Percentiles rank a stretch among this genome's conserved stretches.
phyloP scores from a whole-genome alignment of 179 eudicot species.

The Gypsophila paniculata region DNA sequence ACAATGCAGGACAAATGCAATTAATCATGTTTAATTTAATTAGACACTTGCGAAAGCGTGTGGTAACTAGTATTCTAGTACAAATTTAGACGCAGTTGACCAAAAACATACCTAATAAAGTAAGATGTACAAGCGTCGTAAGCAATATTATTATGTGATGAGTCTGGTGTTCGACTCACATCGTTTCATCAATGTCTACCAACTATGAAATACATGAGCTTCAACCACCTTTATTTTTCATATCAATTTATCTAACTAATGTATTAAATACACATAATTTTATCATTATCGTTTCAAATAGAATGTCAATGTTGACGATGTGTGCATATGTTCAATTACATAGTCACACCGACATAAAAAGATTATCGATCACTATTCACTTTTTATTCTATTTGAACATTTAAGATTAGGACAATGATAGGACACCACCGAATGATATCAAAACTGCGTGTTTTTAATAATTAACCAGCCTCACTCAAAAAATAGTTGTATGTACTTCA shows the following conservation, averaged over 20 bases:
- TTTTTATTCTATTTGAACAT: too few species aligned
- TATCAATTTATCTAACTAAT: background rate
- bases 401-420: too few species aligned
- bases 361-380: too few species aligned
- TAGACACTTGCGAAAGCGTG: background rate
- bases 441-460: too few species aligned
- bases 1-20: background rate
- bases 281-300: background rate
- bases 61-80: background rate
- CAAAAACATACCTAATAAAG: too few species aligned
- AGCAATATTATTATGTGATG: background rate
- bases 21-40: background rate
- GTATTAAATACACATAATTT: background rate
- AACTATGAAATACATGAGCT: too few species aligned
- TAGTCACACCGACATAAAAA: background rate
- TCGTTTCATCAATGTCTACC: constrained; percentile 4
- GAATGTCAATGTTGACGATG: background rate
- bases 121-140: background rate
- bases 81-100: too few species aligned
- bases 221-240: background rate
- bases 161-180: constrained; percentile 3
- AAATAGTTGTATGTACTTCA: too few species aligned
- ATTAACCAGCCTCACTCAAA: too few species aligned
- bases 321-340: background rate
- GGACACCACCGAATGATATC: too few species aligned